Evolutionary conservation across 768 basidiomycete species (phyloP).

Genomic region (Asterophora parasitica): DNA sequence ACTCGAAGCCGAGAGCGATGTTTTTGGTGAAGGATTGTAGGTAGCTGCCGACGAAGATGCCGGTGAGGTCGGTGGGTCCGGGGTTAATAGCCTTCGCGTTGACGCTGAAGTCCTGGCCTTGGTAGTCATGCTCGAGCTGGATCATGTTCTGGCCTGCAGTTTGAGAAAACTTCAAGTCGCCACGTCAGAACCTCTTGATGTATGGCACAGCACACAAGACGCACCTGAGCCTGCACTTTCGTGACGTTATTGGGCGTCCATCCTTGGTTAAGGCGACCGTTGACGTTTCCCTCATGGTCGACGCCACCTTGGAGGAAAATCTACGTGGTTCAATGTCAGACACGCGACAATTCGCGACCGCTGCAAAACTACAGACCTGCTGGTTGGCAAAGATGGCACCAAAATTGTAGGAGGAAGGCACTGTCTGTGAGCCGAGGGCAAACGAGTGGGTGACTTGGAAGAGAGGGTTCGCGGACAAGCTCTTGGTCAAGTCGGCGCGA

Average conservation of each 20-base stretch:
- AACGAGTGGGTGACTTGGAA: slow-evolving; percentile 99
- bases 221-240: slow-evolving; percentile 85
- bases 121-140: slow-evolving; percentile 91
- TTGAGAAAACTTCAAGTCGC: slow-evolving; percentile 55
- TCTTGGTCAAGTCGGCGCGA: slow-evolving; percentile 92
- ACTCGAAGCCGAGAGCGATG: slow-evolving; percentile 83
- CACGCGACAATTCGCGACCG: slow-evolving; percentile 18
- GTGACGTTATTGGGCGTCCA: slow-evolving; percentile 77
- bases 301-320: slow-evolving; percentile 89
- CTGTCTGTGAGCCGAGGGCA: slow-evolving; percentile 80
- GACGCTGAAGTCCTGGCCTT: slow-evolving; percentile 80
- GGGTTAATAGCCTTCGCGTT: slow-evolving; percentile 92
- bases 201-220: slow-evolving; percentile 17
- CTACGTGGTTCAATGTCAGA: slow-evolving; percentile 37
- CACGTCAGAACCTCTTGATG: slow-evolving; percentile 12
- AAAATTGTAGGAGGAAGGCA: slow-evolving; percentile 88
- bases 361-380: slow-evolving; percentile 41
- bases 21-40: slow-evolving; percentile 91
- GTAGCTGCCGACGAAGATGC: slow-evolving; percentile 88
- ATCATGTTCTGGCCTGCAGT: slow-evolving; percentile 84
- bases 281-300: slow-evolving; percentile 90
- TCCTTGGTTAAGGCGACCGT: slow-evolving; percentile 82
- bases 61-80: slow-evolving; percentile 79
- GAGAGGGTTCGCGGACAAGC: slow-evolving; percentile 86
- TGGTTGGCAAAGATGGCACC: slow-evolving; percentile 88